A percentile compares a stretch with the other conserved stretches of the same genome.
Conservation (phyloP, 2,329 filamentous ascomycete genomes). For the Hymenoscyphus scutula region DNA sequence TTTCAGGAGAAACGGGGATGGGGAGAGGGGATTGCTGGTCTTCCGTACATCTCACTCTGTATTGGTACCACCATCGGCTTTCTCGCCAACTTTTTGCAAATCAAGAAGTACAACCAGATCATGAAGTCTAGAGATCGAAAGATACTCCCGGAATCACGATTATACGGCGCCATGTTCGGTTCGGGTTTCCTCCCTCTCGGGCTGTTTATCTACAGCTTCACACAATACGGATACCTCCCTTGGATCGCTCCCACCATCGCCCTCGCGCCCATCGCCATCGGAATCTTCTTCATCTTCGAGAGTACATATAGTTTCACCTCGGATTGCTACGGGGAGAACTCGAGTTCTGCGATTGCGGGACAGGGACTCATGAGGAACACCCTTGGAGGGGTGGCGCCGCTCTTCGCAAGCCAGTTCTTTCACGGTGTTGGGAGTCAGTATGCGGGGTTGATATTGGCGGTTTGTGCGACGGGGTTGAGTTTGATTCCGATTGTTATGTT, state of each 20-base stretch:
- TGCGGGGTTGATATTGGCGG: constrained; percentile 70
- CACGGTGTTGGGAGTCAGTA: constrained; percentile 64
- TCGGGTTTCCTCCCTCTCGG: constrained; percentile 72
- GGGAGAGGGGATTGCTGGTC: constrained; percentile 56
- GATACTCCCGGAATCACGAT: constrained; percentile 64
- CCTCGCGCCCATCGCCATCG: constrained; percentile 59
- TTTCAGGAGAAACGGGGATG: constrained; percentile 68
- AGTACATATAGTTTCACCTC: constrained; percentile 88
- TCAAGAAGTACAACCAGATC: constrained; percentile 43
- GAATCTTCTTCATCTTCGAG: constrained; percentile 81
- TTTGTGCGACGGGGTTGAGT: constrained; percentile 54
- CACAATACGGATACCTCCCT: constrained; percentile 50
- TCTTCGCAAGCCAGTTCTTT: constrained; percentile 75
- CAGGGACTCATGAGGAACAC: constrained; percentile 83
- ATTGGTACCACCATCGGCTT: constrained; percentile 39
- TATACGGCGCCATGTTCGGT: constrained; percentile 79
- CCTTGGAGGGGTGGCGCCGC: constrained; percentile 73
- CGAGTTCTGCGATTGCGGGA: constrained; percentile 78
- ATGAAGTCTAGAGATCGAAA: constrained; percentile 18
- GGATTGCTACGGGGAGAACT: constrained; percentile 80
- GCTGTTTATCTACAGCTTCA: constrained; percentile 66
- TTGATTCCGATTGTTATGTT: constrained; percentile 73
- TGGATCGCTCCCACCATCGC: constrained; percentile 66
- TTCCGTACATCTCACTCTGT: constrained; percentile 54
- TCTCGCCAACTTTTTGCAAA: constrained; percentile 48